Percentiles rank a stretch among this genome's conserved stretches.
Conservation (phyloP, 129 eudicot species). For the Erigeron canadensis region DNA sequence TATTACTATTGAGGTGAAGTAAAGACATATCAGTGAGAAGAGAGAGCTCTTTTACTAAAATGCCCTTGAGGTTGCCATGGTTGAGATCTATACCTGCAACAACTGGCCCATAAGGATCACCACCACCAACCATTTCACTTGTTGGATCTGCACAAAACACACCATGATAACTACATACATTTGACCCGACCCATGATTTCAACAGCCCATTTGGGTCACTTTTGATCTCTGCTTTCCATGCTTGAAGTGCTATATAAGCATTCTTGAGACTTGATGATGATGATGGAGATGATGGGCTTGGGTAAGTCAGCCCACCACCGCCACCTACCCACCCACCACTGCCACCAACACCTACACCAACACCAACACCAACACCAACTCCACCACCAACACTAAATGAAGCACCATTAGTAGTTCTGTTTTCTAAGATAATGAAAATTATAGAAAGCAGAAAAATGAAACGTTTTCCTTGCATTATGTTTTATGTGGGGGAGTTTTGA, state of each 20-base stretch:
- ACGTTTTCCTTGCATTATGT: conserved; percentile 40
- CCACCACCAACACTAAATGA: conserved; percentile 68
- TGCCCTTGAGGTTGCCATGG: conserved; percentile 75
- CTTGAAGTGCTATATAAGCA: conserved; percentile 86
- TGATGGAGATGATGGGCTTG: conserved; percentile 34
- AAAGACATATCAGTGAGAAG: conserved; percentile 61
- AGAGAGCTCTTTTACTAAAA: conserved; percentile 65
- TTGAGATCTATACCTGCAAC: conserved; percentile 93
- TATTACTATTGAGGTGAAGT: conserved; percentile 78
- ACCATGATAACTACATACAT: conserved; percentile 82
- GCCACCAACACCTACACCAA: conserved; percentile 22
- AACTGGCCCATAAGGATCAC: conserved; percentile 45
- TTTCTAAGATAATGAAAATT: conserved; percentile 26
- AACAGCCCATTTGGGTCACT: conserved; percentile 74
- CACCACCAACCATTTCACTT: conserved; percentile 36
- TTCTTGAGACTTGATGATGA: conserved; percentile 32
- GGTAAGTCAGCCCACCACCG: conserved; percentile 63
- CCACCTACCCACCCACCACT: conserved; percentile 39
- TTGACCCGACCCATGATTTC: conserved; percentile 74
- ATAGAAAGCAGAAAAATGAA: conserved; percentile 29
- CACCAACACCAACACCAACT: conserved; percentile 38
- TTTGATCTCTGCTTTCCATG: conserved; percentile 87
- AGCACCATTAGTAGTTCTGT: conserved; percentile 37
- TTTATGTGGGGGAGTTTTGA: conserved; percentile 25
- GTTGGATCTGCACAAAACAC: conserved; percentile 68